These are phyloP conservation scores for Chenopodium formosanum DNA, from an alignment of 148 eudicot genomes.

Conservation along the genomic window DNA sequence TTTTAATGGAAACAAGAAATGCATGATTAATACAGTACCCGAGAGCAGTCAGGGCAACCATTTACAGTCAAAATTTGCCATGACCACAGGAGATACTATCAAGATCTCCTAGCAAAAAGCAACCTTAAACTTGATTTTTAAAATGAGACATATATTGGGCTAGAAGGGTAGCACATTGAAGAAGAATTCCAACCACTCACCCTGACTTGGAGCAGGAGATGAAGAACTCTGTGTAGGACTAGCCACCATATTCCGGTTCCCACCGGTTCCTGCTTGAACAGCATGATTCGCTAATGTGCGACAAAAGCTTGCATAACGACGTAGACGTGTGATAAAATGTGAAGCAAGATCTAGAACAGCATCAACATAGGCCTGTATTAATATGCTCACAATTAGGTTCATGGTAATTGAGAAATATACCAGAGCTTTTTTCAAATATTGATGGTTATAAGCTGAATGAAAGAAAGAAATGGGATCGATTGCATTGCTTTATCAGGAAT, in stretches of 20 bases:
- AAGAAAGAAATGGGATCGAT: background rate
- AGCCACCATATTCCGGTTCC: slow-evolving; percentile 79
- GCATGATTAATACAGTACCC: no score
- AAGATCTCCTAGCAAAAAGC: background rate
- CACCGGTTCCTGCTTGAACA: slow-evolving; percentile 80
- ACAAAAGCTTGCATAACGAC: slow-evolving; percentile 98
- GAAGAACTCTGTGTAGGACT: slow-evolving; percentile 86
- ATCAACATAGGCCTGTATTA: slow-evolving; percentile 91
- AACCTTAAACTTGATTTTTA: background rate
- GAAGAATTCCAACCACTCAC: slow-evolving; percentile 39
- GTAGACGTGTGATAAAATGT: slow-evolving; percentile 93
- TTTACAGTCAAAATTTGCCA: background rate
- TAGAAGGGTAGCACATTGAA: background rate
- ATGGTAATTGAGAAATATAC: background rate
- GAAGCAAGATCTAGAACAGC: slow-evolving; percentile 95
- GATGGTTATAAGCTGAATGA: background rate
- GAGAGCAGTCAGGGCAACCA: no score
- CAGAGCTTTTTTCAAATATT: background rate
- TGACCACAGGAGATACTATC: background rate
- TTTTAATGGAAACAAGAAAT: no score
- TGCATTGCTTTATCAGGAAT: background rate
- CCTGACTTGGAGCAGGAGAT: slow-evolving; percentile 74
- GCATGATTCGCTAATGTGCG: slow-evolving; percentile 97
- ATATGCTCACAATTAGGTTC: slow-evolving; percentile 14
- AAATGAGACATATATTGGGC: background rate